Evolutionary conservation across 2,329 filamentous ascomycete species (phyloP).

Genomic region (Fusarium sp.): DNA sequence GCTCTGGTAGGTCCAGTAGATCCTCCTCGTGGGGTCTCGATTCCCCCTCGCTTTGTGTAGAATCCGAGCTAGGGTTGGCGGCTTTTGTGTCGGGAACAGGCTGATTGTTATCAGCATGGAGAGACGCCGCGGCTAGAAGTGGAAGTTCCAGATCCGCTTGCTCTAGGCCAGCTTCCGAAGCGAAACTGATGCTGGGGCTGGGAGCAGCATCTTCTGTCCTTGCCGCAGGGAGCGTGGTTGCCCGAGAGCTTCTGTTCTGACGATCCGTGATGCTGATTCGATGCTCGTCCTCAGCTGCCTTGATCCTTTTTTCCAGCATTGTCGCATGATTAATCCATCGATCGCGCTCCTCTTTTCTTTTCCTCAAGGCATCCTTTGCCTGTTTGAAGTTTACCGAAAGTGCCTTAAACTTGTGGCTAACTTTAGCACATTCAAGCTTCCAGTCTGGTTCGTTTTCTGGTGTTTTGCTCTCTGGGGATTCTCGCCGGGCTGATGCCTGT

Average conservation of each 20-base stretch:
- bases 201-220: conserved; percentile 17
- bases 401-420: conserved; percentile 54
- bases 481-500: not conserved
- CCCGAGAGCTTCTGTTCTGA: conserved; percentile 17
- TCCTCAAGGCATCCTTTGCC: conserved; percentile 52
- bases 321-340: conserved; percentile 59
- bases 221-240: conserved; percentile 6
- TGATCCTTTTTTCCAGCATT: conserved; percentile 56
- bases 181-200: conserved; percentile 33
- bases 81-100: conserved; percentile 1
- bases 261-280: conserved; percentile 46
- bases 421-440: conserved; percentile 50
- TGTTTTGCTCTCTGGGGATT: not conserved
- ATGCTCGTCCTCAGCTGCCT: conserved; percentile 54
- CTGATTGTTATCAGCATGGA: conserved; percentile 8
- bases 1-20: conserved; percentile 41
- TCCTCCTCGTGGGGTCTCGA: conserved; percentile 35
- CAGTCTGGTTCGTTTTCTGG: conserved; percentile 33
- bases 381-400: conserved; percentile 55
- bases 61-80: conserved; percentile 39
- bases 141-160: conserved; percentile 44
- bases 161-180: conserved; percentile 39
- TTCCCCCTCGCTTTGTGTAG: conserved; percentile 46
- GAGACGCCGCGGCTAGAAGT: conserved; percentile 39
- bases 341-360: conserved; percentile 55